Conservation (phyloP, 2,329 filamentous ascomycete genomes). For the Ophiostoma ips region DNA sequence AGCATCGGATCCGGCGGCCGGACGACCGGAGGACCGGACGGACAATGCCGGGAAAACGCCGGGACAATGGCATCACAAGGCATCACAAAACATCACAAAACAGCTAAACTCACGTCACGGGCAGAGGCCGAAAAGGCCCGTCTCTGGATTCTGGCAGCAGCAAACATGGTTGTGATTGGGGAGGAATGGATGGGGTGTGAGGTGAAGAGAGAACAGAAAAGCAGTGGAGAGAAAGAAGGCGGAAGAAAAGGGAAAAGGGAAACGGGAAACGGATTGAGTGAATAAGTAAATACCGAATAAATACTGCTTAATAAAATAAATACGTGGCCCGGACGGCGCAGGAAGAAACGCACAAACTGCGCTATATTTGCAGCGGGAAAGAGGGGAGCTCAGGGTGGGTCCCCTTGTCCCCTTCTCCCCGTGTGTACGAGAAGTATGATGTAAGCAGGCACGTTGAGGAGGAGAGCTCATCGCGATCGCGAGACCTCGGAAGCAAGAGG, state of each 20-base stretch:
- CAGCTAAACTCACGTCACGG: conserved; percentile 54
- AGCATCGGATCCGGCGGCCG: not conserved
- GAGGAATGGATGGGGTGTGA: not conserved
- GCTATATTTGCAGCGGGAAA: not conserved
- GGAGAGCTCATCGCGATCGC: not conserved
- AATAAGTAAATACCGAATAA: conserved; percentile 2
- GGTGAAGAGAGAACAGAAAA: not conserved
- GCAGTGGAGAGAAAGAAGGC: not conserved
- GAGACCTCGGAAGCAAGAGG: not conserved
- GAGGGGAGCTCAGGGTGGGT: not conserved
- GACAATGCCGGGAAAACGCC: not conserved
- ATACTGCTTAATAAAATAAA: not conserved
- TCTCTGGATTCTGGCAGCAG: conserved; percentile 55
- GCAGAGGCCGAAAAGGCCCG: conserved; percentile 72
- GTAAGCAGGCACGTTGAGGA: not conserved
- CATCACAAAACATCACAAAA: conserved; percentile 3
- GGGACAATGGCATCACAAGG: not conserved
- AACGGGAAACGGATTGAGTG: not conserved
- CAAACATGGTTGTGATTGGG: conserved; percentile 53
- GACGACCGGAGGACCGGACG: not conserved
- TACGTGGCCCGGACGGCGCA: not conserved
- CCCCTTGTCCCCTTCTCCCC: too few relatives aligned
- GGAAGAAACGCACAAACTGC: conserved; percentile 1
- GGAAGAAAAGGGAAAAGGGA: conserved; percentile 6
- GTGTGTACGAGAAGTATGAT: not conserved